Base-by-base conservation (phyloP, 2,329 filamentous ascomycete genomes). In the Ophiostoma tasmaniense region DNA sequence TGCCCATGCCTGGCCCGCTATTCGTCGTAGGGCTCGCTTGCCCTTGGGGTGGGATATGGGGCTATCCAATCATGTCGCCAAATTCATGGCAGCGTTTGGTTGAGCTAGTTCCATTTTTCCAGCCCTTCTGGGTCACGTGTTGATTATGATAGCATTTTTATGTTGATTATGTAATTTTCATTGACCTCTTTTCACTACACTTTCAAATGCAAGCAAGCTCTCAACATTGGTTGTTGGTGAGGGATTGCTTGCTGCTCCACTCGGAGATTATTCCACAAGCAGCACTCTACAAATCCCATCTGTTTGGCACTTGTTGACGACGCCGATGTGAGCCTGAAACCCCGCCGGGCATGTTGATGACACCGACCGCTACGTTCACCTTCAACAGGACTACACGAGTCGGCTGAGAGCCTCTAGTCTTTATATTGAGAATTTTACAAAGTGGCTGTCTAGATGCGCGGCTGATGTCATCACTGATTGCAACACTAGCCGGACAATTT, bases 21-120 rank as follows among this genome's bases (percentile, higher is more conserved):
- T 50, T 28, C 11, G 28, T 59, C 39, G 68, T 69, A 67, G 66
- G 68, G 68, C 13, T 59, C 20, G 61, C 68, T 69, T 69, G 68
- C 68, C 68, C 68, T 69, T 11, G 33, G 61, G 17, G 20, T 62
- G 2, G 25, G 33, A 0, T 37, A 39, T 20, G 5, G 39, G 35
- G 22, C 42, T 52, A n/a, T 52, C 22, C 68, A 65, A 69, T 66
- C 7, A 55, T 6, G 25, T 25, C n/a, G 10, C 22, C 25, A 11
- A 55, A 28, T 55, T 14, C 22, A 25, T 25, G 50, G 65, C 65
- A 64, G 30, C 17, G 35, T 4, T 33, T 45, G 30, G 10, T 25
- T 28, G n/a, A 25, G n/a, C n/a, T 66, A 25, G 39, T 30, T 17
- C 30, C 11, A 7, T n/a, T n/a, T 62, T 35, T 35, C 14, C 14